Evolutionary conservation across 208 protist species (phyloP), one percentile per base, ranked within the genome.

Genomic region (Angomonas deanei): DNA sequence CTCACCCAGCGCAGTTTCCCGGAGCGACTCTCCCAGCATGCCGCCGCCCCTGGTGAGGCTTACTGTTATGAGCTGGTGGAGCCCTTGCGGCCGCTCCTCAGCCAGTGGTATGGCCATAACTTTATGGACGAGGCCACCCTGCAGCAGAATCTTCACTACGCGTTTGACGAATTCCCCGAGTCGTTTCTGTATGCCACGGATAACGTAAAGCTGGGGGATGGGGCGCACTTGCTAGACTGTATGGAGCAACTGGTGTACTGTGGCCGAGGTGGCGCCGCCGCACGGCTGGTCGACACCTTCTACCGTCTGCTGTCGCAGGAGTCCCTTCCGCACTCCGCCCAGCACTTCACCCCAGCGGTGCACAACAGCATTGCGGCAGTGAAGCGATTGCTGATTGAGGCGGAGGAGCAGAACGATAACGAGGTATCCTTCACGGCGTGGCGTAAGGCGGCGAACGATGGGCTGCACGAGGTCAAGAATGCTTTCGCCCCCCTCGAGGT

Each of bases 301-400:
- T 53, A 53, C 47, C 47, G 47, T 11, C 53, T 92, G 27, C 53
- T 60, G 2, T 70, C 72, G 55, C 39, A 90, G n/a, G n/a, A n/a
- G n/a, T n/a, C n/a, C 55, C 84, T 80, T 32, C 57, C 68, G 24
- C 70, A 57, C 33, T 31, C 23, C 27, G 31, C 42, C n/a, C 28
- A 71, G 49, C 65, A 72, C 3, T 74, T 94, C 52, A 61, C 76
- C 32, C 76, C 79, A 0, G 81, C 84, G 57, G 74, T 86, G 48
- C 81, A 94, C 57, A 76, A 73, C 11, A 57, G 61, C 10, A 52
- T 94, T 54, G 69, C 80, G 2, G 73, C 88, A 47, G 74, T 94
- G 38, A 59, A 70, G 42, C 80, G 81, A 27, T 70, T 94, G 26
- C 72, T 94, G 19, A 30, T 30, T 19, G 57, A 58, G 13, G 55